Percentiles rank a stretch among this genome's conserved stretches.
Evolutionary conservation across 805 yeast species (phyloP).

Genomic region (Schwanniomyces occidentalis): DNA sequence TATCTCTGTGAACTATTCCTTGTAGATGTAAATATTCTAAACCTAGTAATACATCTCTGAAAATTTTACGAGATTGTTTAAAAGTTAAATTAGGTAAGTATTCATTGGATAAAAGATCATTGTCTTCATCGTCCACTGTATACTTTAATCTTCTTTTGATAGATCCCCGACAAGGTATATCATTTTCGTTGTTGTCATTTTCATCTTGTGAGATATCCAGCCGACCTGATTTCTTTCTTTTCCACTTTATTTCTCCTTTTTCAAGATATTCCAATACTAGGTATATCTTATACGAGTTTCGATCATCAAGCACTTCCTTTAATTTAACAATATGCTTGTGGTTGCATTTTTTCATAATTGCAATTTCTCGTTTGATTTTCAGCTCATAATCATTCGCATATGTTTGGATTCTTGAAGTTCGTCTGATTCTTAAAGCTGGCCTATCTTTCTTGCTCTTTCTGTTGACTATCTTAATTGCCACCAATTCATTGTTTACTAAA

Average conservation of each 20-base stretch:
- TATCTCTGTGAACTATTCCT: slow-evolving; percentile 92
- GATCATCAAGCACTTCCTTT: slow-evolving; percentile 79
- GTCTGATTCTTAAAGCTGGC: slow-evolving; percentile 29
- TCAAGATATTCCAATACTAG: slow-evolving; percentile 87
- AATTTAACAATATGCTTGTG: slow-evolving; percentile 43
- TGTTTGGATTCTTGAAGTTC: slow-evolving; percentile 15
- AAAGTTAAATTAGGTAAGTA: slow-evolving; percentile 63
- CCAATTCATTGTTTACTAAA: slow-evolving; percentile 57
- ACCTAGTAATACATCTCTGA: slow-evolving; percentile 84
- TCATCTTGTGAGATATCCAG: slow-evolving; percentile 2
- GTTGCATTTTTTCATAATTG: slow-evolving; percentile 49
- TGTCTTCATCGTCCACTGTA: slow-evolving; percentile 18
- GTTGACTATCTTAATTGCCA: slow-evolving; percentile 93
- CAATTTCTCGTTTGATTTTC: slow-evolving; percentile 42
- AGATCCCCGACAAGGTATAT: slow-evolving; percentile 38
- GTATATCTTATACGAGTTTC: slow-evolving; percentile 79
- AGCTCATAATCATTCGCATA: slow-evolving; percentile 30
- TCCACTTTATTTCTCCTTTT: slow-evolving; percentile 90
- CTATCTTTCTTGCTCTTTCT: slow-evolving; percentile 49
- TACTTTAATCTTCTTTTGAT: slow-evolving; percentile 4
- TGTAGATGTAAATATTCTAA: slow-evolving; percentile 87
- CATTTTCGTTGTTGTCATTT: slow-evolving; percentile 30
- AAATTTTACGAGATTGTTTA: slow-evolving; percentile 65
- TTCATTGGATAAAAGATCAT: slow-evolving; percentile 24
- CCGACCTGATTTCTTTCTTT: slow-evolving; percentile 22